Base-by-base conservation (phyloP, 2,329 filamentous ascomycete species). In the Fusarium circinatum region DNA sequence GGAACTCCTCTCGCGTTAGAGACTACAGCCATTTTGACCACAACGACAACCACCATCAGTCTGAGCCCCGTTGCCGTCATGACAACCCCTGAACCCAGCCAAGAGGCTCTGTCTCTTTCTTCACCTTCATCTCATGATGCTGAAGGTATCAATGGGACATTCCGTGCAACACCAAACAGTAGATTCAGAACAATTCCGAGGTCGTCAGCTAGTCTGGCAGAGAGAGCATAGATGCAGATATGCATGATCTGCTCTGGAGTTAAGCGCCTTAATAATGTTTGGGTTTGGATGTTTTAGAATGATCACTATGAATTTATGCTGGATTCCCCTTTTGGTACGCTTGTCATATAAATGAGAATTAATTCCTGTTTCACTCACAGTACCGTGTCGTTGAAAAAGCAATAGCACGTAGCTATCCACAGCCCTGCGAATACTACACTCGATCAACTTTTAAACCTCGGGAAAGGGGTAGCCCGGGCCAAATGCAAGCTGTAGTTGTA, bases 401-500 rank as follows among this genome's bases (percentile, higher is more conserved):
- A 28, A 42, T 65, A 13, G 41, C 41, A 41, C 28, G 20, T 48
- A 48, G 17, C 14, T 22, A 26, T 65, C 54, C 17, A 48, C 32
- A 10, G 67, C 62, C 45, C 73, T 47, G n/a, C 64, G 60, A 32
- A 74, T 52, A 6, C 65, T 64, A 15, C 66, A 65, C 61, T 82
- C 78, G 28, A 82, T 81, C 45, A 81, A 54, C 15, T 78, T 74
- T 3, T 77, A 75, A 28, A 81, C 79, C 61, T 76, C 62, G 9
- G 79, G 75, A 10, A 82, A 60, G 41, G 45, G 66, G 41, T 80
- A 76, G 5, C 79, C 78, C 15, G 79, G 73, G 38, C 75, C 75
- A 24, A 82, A 66, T 6, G 79, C 77, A 13, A 81, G 77, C 70
- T 82, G 80, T 1, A 82, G 74, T 75, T 81, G 77, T 17, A 81